Evolutionary conservation across 108 stramenopile species (phyloP), one percentile per base, ranked within the genome.

Genomic region (Chaetoceros muelleri): DNA sequence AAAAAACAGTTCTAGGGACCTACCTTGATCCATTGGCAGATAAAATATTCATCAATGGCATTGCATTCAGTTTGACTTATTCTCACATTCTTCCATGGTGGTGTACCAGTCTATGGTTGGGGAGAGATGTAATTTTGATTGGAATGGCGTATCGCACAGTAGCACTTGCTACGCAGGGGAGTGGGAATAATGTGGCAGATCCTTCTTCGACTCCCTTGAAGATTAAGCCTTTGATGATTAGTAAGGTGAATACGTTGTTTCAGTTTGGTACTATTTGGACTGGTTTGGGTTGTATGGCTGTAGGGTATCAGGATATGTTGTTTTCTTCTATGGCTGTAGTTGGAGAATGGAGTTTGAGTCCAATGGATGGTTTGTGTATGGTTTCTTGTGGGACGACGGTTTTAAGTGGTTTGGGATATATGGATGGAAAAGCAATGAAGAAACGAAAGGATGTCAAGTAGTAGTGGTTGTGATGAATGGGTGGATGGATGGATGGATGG

Each of bases 21-120:
- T 92, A 84, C 48, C 73, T 92, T 23, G 90, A 92, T 75, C 90
- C 90, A 21, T 60, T 87, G 30, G 86, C 84, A 10, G 90, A 92
- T 52, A 92, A 92, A 68, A 57, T 85, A 20, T 57, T 91, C 46
- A 71, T 83, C 44, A 83, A 79, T 53, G 52, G 48, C 2, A 5
- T 83, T 26, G 65, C 62, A 20, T 22, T 75, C 1, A 65, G 72
- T 30, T 52, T 91, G 46, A 82, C 81, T 80, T 86, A 82, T 48
- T 77, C 60, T 21, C 51, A 61, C 8, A 31, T 73, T 25, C 52
- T 92, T 19, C 90, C 90, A 1, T 72, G 77, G 21, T 58, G 74
- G 24, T 54, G 87, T 24, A 72, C 87, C 16, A 61, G 62, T 2
- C 30, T 92, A 26, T 92, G 90, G 90, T 46, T 79, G 63, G 70